Conservation (phyloP, 805 yeast genomes). For the Barnettozyma pratensis region DNA sequence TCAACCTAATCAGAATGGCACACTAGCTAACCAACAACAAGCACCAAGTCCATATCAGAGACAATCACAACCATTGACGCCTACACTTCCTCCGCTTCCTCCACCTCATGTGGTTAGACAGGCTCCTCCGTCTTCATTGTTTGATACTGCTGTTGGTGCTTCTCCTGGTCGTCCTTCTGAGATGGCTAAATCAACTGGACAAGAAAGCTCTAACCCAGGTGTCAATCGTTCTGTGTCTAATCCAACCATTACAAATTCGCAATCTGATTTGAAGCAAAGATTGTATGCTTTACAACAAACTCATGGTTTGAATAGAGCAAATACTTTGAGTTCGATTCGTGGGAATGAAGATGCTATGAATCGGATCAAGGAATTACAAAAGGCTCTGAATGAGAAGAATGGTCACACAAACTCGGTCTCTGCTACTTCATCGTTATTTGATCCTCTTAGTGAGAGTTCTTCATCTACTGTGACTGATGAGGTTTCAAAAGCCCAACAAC, state of each 20-base stretch:
- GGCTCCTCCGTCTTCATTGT: constrained; percentile 11
- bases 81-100: constrained; percentile 9
- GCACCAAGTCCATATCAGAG: neutral
- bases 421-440: neutral
- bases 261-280: constrained; percentile 10
- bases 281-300: constrained; percentile 4
- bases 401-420: neutral
- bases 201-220: neutral
- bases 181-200: neutral
- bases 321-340: constrained; percentile 1
- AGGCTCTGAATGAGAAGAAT: constrained; percentile 1
- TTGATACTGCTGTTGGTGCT: neutral
- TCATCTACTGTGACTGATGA: neutral
- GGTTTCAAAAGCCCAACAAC: no score
- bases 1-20: neutral
- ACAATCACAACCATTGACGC: neutral
- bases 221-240: constrained; percentile 3
- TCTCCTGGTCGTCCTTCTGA: neutral
- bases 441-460: neutral
- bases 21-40: neutral
- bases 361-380: constrained; percentile 8
- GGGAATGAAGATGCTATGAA: constrained; percentile 13
- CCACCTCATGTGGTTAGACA: constrained; percentile 12
- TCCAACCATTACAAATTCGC: constrained; percentile 12
- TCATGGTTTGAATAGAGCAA: constrained; percentile 5